These are phyloP conservation scores for Penicillium italicum DNA, from an alignment of 2,329 filamentous ascomycete genomes.

Conservation along the genomic window DNA sequence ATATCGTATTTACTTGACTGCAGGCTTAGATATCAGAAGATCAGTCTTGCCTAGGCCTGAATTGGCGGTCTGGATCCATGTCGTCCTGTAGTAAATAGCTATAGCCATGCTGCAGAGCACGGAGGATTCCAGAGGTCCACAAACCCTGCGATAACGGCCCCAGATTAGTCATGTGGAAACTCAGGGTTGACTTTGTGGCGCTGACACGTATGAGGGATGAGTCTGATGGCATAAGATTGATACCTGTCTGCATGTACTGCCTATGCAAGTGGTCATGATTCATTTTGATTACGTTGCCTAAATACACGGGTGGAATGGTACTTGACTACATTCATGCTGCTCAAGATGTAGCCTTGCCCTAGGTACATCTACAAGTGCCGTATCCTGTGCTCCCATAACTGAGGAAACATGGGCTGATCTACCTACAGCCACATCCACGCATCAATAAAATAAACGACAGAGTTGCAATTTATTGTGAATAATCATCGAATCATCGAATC, in stretches of 20 bases:
- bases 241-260: background rate
- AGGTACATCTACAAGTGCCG: background rate
- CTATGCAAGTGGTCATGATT: conserved; percentile 1
- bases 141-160: conserved; percentile 16
- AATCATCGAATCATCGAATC: background rate
- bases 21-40: conserved; percentile 5
- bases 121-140: conserved; percentile 2
- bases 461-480: background rate
- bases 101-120: conserved; percentile 7
- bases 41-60: conserved; percentile 11
- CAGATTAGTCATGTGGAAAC: conserved; percentile 14
- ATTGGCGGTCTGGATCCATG: conserved; percentile 21
- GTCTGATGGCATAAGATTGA: background rate
- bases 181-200: conserved; percentile 19
- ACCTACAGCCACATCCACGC: background rate
- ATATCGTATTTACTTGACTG: conserved; percentile 2
- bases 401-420: background rate
- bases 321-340: background rate
- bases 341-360: background rate
- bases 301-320: background rate
- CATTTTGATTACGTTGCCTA: background rate
- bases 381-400: background rate
- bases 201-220: conserved; percentile 23
- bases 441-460: background rate
- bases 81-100: background rate